These are phyloP conservation scores for Porphyrellus cyaneotinctus DNA, from an alignment of 768 basidiomycete genomes.

Conservation along the genomic window DNA sequence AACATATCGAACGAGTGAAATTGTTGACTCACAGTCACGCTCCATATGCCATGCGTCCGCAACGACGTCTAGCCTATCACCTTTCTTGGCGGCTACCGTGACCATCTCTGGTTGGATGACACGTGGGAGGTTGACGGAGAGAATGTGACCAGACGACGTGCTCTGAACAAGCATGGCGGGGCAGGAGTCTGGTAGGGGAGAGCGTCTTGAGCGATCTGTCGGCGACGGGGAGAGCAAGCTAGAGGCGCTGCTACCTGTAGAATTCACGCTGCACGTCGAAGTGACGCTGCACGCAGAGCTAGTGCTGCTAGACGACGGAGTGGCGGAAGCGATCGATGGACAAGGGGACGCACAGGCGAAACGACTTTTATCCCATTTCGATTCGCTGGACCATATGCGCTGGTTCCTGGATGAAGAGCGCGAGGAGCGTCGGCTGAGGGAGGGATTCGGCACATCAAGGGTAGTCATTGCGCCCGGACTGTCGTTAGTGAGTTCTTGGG, in stretches of 20 bases:
- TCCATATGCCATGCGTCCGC: slow-evolving; percentile 65
- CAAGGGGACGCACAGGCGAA: slow-evolving; percentile 29
- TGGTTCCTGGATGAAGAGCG: slow-evolving; percentile 28
- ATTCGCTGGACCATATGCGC: slow-evolving; percentile 22
- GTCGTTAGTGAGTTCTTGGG: slow-evolving; percentile 19
- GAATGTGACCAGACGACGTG: slow-evolving; percentile 37
- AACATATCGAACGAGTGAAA: background rate
- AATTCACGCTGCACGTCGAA: slow-evolving; percentile 20
- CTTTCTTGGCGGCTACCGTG: slow-evolving; percentile 56
- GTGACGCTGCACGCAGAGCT: slow-evolving; percentile 26
- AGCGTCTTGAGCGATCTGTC: slow-evolving; percentile 29
- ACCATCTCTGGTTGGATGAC: slow-evolving; percentile 58
- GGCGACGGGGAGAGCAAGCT: slow-evolving; percentile 25
- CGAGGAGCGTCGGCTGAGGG: slow-evolving; percentile 29
- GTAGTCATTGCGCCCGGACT: slow-evolving; percentile 20
- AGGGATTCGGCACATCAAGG: slow-evolving; percentile 22
- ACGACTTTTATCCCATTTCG: slow-evolving; percentile 28
- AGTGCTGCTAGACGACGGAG: slow-evolving; percentile 22
- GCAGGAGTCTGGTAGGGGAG: slow-evolving; percentile 31
- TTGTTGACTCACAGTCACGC: slow-evolving; percentile 46
- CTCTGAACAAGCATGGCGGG: slow-evolving; percentile 46
- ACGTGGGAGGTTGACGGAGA: slow-evolving; percentile 47
- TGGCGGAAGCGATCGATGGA: slow-evolving; percentile 24
- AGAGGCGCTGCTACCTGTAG: slow-evolving; percentile 11
- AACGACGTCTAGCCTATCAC: slow-evolving; percentile 51